Evolutionary conservation across 1,284 basidiomycete genomes (phyloP).

Genomic region (Neonothopanus nambi): DNA sequence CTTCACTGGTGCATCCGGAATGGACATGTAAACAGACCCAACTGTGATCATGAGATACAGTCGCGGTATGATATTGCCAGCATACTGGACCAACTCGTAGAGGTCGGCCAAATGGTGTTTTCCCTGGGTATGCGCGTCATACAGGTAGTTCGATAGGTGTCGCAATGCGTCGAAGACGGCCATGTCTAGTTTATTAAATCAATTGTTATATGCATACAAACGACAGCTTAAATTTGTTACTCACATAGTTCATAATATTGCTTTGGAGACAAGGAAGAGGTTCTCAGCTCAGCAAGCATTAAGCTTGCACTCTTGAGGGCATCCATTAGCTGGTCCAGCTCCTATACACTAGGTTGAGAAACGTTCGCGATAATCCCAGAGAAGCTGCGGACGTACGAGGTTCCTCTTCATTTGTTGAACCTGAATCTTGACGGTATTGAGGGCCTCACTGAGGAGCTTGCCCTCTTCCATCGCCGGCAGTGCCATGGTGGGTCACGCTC

Average conservation of each 20-base stretch:
- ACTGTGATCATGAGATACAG: constrained; percentile 98
- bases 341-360: constrained; percentile 45
- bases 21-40: constrained; percentile 96
- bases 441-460: constrained; percentile 79
- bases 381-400: constrained; percentile 57
- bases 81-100: constrained; percentile 97
- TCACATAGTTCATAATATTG: constrained; percentile 96
- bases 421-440: constrained; percentile 89
- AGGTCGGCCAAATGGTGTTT: constrained; percentile 94
- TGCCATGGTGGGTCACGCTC: constrained; percentile 32
- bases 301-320: constrained; percentile 92
- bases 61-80: constrained; percentile 90
- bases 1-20: constrained; percentile 92
- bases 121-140: constrained; percentile 87
- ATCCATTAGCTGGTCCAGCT: constrained; percentile 95
- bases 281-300: constrained; percentile 93
- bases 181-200: constrained; percentile 70
- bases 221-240: constrained; percentile 30
- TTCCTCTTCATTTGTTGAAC: constrained; percentile 92
- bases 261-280: constrained; percentile 89
- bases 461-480: constrained; percentile 63
- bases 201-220: not conserved
- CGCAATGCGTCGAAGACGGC: constrained; percentile 93
- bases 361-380: constrained; percentile 3
- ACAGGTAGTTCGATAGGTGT: constrained; percentile 91